These are phyloP conservation scores for Aspergillus proliferans DNA, from an alignment of 2,329 filamentous ascomycete species.

Conservation along the genomic window DNA sequence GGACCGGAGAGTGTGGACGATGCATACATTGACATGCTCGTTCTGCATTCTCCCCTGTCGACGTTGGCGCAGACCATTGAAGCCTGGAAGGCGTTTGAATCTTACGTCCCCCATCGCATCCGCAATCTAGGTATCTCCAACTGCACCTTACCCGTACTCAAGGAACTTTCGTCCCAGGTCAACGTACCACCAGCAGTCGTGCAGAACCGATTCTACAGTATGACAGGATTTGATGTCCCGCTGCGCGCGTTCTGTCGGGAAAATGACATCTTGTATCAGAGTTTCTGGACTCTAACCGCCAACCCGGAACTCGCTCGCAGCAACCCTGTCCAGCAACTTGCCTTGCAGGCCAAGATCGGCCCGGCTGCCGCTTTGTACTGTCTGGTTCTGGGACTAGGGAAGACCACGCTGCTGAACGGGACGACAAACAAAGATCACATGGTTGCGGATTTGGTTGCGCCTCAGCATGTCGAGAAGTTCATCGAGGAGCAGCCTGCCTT, in stretches of 20 bases:
- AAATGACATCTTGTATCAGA: slow-evolving; percentile 51
- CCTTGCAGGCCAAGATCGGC: slow-evolving; percentile 37
- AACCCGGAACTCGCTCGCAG: slow-evolving; percentile 49
- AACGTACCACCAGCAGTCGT: slow-evolving; percentile 56
- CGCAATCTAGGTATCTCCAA: slow-evolving; percentile 71
- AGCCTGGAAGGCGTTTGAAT: slow-evolving; percentile 61
- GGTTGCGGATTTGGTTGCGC: slow-evolving; percentile 45
- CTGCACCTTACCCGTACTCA: slow-evolving; percentile 53
- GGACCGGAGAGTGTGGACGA: slow-evolving; percentile 28
- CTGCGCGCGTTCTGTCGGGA: slow-evolving; percentile 54
- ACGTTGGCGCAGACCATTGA: slow-evolving; percentile 50
- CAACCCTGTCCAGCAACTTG: slow-evolving; percentile 46
- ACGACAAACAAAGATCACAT: slow-evolving; percentile 50
- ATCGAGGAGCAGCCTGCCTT: slow-evolving; percentile 39
- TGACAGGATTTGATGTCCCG: slow-evolving; percentile 53
- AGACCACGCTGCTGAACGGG: slow-evolving; percentile 50
- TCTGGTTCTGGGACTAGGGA: slow-evolving; percentile 49
- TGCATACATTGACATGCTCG: slow-evolving; percentile 51
- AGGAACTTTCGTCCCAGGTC: slow-evolving; percentile 42
- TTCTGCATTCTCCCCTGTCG: slow-evolving; percentile 54
- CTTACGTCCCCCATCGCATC: slow-evolving; percentile 59
- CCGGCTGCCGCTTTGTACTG: slow-evolving; percentile 49
- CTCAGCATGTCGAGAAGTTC: slow-evolving; percentile 38
- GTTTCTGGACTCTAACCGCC: slow-evolving; percentile 57
- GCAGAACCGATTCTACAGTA: slow-evolving; percentile 67